Percentiles rank a stretch among this genome's conserved stretches.
Conservation (phyloP, 495 filamentous ascomycete species). For the Chaetomidium leptoderma region DNA sequence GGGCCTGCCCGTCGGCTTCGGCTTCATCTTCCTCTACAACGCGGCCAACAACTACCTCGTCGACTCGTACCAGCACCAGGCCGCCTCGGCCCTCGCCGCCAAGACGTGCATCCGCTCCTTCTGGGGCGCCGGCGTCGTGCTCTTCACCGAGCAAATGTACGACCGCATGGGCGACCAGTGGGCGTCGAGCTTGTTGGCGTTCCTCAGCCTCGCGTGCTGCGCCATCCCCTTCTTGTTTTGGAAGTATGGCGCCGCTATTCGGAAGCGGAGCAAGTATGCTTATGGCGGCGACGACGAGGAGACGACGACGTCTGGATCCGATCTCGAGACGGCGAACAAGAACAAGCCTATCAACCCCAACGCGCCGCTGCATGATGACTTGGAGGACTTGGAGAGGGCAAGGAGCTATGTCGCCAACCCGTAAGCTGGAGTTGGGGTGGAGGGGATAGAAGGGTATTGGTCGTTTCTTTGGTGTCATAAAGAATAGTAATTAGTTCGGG, state of each 20-base stretch:
- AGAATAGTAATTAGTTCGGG: too few relatives aligned
- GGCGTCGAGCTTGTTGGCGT: slow-evolving; percentile 66
- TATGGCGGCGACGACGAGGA: slow-evolving; percentile 48
- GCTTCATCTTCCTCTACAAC: slow-evolving; percentile 84
- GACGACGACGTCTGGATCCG: slow-evolving; percentile 15
- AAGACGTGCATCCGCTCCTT: slow-evolving; percentile 76
- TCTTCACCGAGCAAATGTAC: slow-evolving; percentile 84
- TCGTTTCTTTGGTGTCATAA: too few relatives aligned
- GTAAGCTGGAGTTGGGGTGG: too few relatives aligned
- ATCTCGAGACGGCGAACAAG: slow-evolving; percentile 26
- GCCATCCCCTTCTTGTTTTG: slow-evolving; percentile 74
- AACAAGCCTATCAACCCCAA: slow-evolving; percentile 16
- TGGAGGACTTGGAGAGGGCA: slow-evolving; percentile 37
- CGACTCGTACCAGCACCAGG: slow-evolving; percentile 79
- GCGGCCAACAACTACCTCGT: slow-evolving; percentile 78
- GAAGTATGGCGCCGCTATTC: slow-evolving; percentile 64
- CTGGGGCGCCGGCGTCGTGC: slow-evolving; percentile 69
- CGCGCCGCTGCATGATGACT: slow-evolving; percentile 24
- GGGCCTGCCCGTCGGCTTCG: slow-evolving; percentile 75
- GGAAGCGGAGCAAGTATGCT: slow-evolving; percentile 60
- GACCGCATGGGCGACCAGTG: slow-evolving; percentile 65
- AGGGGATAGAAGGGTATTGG: too few relatives aligned
- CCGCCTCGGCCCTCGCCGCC: slow-evolving; percentile 78
- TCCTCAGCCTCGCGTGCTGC: slow-evolving; percentile 68
- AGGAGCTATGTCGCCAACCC: slow-evolving; percentile 44